Conservation (phyloP, 306 rosid genomes). For the Prunus padus region DNA sequence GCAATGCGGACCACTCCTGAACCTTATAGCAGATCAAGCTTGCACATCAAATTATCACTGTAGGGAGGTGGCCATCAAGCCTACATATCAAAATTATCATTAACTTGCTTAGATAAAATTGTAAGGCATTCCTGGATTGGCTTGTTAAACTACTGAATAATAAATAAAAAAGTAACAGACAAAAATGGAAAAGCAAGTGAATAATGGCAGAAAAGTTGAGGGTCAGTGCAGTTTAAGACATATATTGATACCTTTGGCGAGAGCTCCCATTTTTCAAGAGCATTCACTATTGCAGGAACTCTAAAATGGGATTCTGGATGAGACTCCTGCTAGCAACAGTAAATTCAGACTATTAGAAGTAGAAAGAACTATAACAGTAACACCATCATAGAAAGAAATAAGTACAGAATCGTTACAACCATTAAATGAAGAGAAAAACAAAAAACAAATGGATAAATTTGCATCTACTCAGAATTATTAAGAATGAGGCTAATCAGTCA, state of each 20-base stretch:
- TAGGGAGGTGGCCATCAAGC: neutral
- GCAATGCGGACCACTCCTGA: neutral
- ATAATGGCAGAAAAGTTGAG: neutral
- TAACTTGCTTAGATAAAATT: neutral
- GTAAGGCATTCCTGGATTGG: neutral
- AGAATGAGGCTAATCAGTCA: neutral
- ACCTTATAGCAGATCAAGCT: neutral
- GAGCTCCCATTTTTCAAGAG: constrained; percentile 67
- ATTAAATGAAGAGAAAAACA: neutral
- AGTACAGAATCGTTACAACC: neutral
- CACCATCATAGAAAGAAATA: neutral
- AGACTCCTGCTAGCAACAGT: constrained; percentile 60
- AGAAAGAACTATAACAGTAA: constrained; percentile 12
- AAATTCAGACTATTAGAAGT: constrained; percentile 14
- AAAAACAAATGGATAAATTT: neutral
- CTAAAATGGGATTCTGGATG: constrained; percentile 96
- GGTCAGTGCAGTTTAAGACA: neutral
- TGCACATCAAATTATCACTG: no score
- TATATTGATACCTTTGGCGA: constrained; percentile 58
- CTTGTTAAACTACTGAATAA: neutral
- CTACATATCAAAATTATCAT: neutral
- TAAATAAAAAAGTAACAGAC: neutral
- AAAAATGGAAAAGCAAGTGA: neutral
- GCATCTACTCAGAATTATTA: neutral
- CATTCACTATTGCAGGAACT: constrained; percentile 75